Base-by-base conservation (phyloP, 306 rosid species). In the Macrotyloma uniflorum region DNA sequence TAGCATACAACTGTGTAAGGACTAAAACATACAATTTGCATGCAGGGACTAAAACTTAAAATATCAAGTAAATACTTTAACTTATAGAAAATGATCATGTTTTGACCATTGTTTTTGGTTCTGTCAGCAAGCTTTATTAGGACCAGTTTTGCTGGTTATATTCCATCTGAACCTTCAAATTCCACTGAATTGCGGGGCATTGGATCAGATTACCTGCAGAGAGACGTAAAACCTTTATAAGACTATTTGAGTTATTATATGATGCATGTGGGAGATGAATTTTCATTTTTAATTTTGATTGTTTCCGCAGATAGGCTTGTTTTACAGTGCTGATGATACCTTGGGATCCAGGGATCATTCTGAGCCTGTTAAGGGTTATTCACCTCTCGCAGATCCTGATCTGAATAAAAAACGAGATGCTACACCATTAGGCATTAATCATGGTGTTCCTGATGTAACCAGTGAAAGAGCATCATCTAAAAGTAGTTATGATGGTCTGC, bases 161-260 rank as follows among this genome's bases (percentile, higher is more conserved):
- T 85, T 50, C 83, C 91, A 43, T 71, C 93, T 3, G 92, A 85
- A 51, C 72, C 86, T 9, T 54, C 78, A 18, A 77, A 77, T 46
- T 67, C 83, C 0, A 51, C 86, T 19, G 90, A 82, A 32, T 73
- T 79, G 51, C 81, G 77, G 43, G 76, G 69, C 47, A 57, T 32
- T 38, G 83, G 87, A 80, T 80, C 91, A 19, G 85, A 83, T 87
- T 87, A 79, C 73, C 40, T 79, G 16, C 87, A 57, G 8, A 88
- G 70, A 81, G 86, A 87, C 62, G 92, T 90, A 87, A 77, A 83
- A 38, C 8, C 3, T 30, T 3, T 30, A 61, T 20, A 53, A 23
- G 24, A 0, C 23, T 53, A 36, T 54, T 63, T 55, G 40, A 47
- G 33, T 81, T 67, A 19, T 36, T 15, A 46, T 24, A 30, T 68